Conservation (phyloP, 2,329 filamentous ascomycete genomes). For the Cladosporium cucumerinum region DNA sequence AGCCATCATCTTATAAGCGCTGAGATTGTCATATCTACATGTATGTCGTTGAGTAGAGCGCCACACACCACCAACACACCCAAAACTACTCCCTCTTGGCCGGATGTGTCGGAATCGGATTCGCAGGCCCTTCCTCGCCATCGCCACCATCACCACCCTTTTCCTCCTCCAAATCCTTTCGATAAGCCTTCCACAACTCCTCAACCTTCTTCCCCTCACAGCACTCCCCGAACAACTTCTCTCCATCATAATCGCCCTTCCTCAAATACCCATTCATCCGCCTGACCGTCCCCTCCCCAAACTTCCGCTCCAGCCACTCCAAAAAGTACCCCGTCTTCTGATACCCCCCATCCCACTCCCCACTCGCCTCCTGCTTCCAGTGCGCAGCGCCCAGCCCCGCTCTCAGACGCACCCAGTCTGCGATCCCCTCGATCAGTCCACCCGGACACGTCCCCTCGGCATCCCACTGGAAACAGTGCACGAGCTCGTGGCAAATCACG, state of each 20-base stretch:
- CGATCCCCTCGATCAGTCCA: conserved; percentile 85
- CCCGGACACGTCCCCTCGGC: conserved; percentile 55
- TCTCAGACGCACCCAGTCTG: conserved; percentile 84
- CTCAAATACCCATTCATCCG: conserved; percentile 66
- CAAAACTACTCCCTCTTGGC: not conserved
- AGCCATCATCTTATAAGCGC: not conserved
- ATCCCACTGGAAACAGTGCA: conserved; percentile 90
- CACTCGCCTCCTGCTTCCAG: conserved; percentile 62
- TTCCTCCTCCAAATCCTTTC: conserved; percentile 41
- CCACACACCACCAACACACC: not conserved
- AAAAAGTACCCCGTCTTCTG: conserved; percentile 89
- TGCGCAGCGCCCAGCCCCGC: conserved; percentile 73
- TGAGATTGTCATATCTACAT: not conserved
- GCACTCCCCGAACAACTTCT: conserved; percentile 34
- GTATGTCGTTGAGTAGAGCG: not conserved
- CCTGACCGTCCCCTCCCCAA: conserved; percentile 49
- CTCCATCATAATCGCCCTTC: conserved; percentile 60
- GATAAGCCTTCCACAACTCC: conserved; percentile 74
- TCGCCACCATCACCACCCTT: not conserved
- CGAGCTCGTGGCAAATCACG: conserved; percentile 86
- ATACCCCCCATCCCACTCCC: conserved; percentile 84
- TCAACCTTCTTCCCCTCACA: conserved; percentile 57
- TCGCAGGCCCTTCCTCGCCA: conserved; percentile 3
- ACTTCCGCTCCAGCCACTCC: conserved; percentile 72
- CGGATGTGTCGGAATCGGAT: conserved; percentile 14